Evolutionary conservation across 768 basidiomycete genomes (phyloP).

Genomic region (Rhodotorula graminis): DNA sequence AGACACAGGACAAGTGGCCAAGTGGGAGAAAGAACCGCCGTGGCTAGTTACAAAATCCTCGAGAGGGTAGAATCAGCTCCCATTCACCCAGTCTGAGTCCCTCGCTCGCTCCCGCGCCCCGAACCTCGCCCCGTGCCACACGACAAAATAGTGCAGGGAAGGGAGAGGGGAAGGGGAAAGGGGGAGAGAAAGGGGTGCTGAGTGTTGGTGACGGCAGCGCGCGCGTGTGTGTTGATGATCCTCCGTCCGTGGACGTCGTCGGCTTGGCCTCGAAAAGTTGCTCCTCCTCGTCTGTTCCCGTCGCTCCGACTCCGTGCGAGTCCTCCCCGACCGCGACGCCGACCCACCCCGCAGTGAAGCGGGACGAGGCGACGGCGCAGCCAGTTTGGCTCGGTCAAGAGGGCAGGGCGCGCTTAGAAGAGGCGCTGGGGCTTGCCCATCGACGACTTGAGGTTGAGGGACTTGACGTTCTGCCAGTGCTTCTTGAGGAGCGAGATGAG

Average conservation of each 20-base stretch:
- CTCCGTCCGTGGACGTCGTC: too few relatives aligned
- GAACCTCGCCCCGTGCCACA: too few relatives aligned
- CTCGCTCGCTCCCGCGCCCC: too few relatives aligned
- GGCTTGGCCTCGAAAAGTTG: too few relatives aligned
- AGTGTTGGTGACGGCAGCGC: conserved; percentile 25
- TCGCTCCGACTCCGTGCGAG: background rate
- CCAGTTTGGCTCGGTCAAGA: background rate
- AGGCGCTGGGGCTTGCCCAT: conserved; percentile 70
- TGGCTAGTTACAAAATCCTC: background rate
- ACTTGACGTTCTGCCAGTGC: conserved; percentile 97
- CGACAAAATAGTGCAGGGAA: too few relatives aligned
- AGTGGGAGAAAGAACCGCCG: background rate
- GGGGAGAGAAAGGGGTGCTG: background rate
- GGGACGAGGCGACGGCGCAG: too few relatives aligned
- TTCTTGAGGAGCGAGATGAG: conserved; percentile 98
- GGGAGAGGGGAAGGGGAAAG: too few relatives aligned
- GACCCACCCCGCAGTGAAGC: too few relatives aligned
- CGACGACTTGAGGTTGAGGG: conserved; percentile 94
- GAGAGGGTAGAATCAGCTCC: conserved; percentile 1
- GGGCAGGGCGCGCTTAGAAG: conserved; percentile 13
- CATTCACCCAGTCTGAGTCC: conserved; percentile 3
- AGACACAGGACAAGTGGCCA: background rate
- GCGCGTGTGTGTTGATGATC: conserved; percentile 8
- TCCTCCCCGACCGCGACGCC: too few relatives aligned
- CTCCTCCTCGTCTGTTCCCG: background rate